These are phyloP conservation scores for Tarenaya hassleriana DNA, from an alignment of 345 rosid genomes.

Conservation along the genomic window DNA sequence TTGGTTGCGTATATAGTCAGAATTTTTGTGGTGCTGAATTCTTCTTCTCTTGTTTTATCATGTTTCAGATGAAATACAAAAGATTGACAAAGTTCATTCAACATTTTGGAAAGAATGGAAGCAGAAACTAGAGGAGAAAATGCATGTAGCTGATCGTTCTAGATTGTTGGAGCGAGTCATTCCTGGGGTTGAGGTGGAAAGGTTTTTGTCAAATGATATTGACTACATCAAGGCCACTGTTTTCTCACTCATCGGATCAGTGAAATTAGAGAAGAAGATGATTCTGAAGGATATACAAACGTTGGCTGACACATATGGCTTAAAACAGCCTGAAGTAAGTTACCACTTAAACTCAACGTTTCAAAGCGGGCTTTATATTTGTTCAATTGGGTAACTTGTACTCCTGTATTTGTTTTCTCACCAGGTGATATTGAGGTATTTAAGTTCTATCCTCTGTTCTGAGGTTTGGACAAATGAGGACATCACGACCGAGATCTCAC, in stretches of 20 bases:
- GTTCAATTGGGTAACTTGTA: constrained; percentile 10
- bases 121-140: constrained; percentile 81
- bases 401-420: constrained; percentile 13
- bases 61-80: constrained; percentile 63
- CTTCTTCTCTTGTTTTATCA: constrained; percentile 15
- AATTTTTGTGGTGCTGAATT: constrained; percentile 11
- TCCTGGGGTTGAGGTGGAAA: constrained; percentile 78
- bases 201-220: constrained; percentile 71
- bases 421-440: constrained; percentile 61
- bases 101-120: constrained; percentile 98
- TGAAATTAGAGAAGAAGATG: constrained; percentile 68
- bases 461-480: constrained; percentile 80
- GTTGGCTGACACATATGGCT: constrained; percentile 55
- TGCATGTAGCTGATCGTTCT: constrained; percentile 63
- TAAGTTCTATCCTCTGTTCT: constrained; percentile 64
- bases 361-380: constrained; percentile 6
- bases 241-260: constrained; percentile 60
- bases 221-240: constrained; percentile 50
- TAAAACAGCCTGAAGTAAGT: constrained; percentile 62
- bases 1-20: constrained; percentile 10
- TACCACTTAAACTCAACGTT: not conserved
- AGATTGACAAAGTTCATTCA: constrained; percentile 73
- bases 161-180: constrained; percentile 72
- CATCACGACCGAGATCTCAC: constrained; percentile 59
- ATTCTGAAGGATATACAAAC: constrained; percentile 55